These are phyloP conservation scores for Cladosporium colombiae DNA, from an alignment of 2,329 filamentous ascomycete species.

Conservation along the genomic window DNA sequence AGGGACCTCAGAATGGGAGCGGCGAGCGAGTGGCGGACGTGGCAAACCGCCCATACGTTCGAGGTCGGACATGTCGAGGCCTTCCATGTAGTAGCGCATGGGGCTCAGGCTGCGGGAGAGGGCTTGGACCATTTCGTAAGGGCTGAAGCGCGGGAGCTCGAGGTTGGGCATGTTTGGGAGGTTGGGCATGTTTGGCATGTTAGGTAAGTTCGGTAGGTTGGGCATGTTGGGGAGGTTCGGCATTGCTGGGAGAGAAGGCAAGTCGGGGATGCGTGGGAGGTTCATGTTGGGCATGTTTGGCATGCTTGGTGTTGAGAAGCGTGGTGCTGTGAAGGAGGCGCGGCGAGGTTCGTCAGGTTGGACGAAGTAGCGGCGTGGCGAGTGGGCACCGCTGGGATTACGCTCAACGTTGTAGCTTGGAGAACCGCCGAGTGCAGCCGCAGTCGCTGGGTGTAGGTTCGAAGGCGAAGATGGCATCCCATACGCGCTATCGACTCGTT, in stretches of 20 bases:
- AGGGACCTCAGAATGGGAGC: constrained; percentile 33
- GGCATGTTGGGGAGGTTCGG: constrained; percentile 37
- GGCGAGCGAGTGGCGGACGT: constrained; percentile 27
- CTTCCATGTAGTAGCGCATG: constrained; percentile 47
- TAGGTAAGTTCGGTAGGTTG: constrained; percentile 22
- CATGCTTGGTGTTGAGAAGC: constrained; percentile 35
- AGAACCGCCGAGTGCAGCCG: constrained; percentile 20
- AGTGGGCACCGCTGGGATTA: constrained; percentile 30
- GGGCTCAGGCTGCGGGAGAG: constrained; percentile 48
- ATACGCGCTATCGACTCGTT: constrained; percentile 25
- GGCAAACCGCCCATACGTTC: constrained; percentile 9
- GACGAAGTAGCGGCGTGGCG: constrained; percentile 37
- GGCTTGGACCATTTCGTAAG: constrained; percentile 50
- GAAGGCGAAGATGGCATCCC: constrained; percentile 27
- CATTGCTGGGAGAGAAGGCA: constrained; percentile 25
- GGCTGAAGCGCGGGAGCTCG: constrained; percentile 44
- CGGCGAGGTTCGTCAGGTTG: constrained; percentile 30
- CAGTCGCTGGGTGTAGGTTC: constrained; percentile 14
- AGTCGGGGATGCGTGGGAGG: constrained; percentile 19
- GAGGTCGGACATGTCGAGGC: constrained; percentile 30
- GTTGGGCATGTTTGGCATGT: constrained; percentile 19
- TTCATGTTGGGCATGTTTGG: constrained; percentile 29
- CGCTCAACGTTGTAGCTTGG: constrained; percentile 26
- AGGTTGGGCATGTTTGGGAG: constrained; percentile 21
- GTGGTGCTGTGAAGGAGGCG: constrained; percentile 24